Evolutionary conservation across 2,329 filamentous ascomycete species (phyloP).

Genomic region (Blastomyces silverae): DNA sequence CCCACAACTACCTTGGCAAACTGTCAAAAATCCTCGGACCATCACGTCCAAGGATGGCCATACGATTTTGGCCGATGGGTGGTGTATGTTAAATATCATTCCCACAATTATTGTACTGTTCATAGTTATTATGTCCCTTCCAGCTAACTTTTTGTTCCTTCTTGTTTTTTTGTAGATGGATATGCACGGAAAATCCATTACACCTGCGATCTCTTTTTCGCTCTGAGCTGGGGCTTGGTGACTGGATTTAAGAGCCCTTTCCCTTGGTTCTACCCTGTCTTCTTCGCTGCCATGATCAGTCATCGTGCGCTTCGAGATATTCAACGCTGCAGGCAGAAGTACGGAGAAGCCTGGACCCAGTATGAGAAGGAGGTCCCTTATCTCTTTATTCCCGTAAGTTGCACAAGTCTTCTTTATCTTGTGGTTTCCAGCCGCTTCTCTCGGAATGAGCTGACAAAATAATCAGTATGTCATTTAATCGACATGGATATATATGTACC

Average conservation of each 20-base stretch:
- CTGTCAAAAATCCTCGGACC: conserved; percentile 69
- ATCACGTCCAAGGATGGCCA: conserved; percentile 68
- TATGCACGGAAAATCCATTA: conserved; percentile 76
- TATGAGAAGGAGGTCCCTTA: conserved; percentile 76
- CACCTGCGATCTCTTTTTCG: conserved; percentile 71
- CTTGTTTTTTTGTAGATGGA: conserved; percentile 49
- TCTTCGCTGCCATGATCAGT: conserved; percentile 72
- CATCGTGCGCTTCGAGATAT: conserved; percentile 73
- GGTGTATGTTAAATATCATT: conserved; percentile 52
- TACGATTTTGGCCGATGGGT: conserved; percentile 74
- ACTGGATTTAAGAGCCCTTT: conserved; percentile 75
- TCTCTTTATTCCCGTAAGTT: conserved; percentile 67
- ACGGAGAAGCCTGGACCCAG: conserved; percentile 73
- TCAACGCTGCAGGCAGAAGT: conserved; percentile 66
- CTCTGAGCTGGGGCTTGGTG: conserved; percentile 70
- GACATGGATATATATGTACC: not conserved
- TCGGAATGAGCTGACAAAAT: not conserved
- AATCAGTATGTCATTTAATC: conserved; percentile 19
- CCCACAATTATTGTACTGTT: not conserved
- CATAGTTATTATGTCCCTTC: not conserved
- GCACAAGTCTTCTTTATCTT: not conserved
- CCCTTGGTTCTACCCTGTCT: conserved; percentile 82
- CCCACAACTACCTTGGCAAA: conserved; percentile 85
- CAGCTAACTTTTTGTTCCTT: conserved; percentile 22
- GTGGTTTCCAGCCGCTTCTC: not conserved